Percentiles rank a stretch among this genome's conserved stretches.
Evolutionary conservation across 1,284 basidiomycete genomes (phyloP).

Genomic region (Trametes versicolor): DNA sequence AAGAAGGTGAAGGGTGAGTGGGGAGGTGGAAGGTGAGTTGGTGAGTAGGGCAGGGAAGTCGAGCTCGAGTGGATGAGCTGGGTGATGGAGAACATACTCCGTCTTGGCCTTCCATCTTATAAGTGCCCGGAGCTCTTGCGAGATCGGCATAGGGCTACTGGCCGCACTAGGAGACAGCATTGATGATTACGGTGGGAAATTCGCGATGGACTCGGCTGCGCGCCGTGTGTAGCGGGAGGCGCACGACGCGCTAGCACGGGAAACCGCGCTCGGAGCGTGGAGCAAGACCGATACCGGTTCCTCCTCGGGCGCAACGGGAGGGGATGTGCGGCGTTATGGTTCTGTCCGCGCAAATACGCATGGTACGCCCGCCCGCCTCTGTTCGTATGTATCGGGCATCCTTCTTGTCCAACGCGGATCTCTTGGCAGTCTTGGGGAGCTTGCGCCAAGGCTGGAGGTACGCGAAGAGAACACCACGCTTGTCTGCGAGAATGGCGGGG

Average conservation of each 20-base stretch:
- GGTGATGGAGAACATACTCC: constrained; percentile 17
- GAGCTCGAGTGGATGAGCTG: constrained; percentile 18
- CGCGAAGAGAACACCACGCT: constrained; percentile 1
- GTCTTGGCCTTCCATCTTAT: constrained; percentile 13
- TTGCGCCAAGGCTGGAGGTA: constrained; percentile 16
- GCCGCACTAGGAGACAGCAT: not conserved
- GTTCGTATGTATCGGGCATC: constrained; percentile 14
- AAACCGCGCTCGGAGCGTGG: constrained; percentile 4
- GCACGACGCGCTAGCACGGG: constrained; percentile 2
- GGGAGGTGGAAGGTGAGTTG: constrained; percentile 27
- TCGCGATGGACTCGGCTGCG: not conserved
- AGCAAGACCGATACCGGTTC: constrained; percentile 13
- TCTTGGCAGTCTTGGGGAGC: constrained; percentile 20
- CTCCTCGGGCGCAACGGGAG: constrained; percentile 16
- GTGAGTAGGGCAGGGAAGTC: constrained; percentile 14
- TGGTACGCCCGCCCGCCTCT: constrained; percentile 19
- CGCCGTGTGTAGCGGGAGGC: not conserved
- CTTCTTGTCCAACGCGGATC: constrained; percentile 2
- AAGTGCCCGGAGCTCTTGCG: constrained; percentile 1
- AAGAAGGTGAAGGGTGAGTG: constrained; percentile 11
- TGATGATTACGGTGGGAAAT: not conserved
- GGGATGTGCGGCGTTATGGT: constrained; percentile 34
- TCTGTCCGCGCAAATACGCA: constrained; percentile 22
- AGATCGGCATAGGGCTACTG: not conserved
- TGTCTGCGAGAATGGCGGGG: not conserved